These are phyloP conservation scores for Basidiobolus heterosporus DNA, from an alignment of 371 early-diverging fungal species.

Conservation along the genomic window DNA sequence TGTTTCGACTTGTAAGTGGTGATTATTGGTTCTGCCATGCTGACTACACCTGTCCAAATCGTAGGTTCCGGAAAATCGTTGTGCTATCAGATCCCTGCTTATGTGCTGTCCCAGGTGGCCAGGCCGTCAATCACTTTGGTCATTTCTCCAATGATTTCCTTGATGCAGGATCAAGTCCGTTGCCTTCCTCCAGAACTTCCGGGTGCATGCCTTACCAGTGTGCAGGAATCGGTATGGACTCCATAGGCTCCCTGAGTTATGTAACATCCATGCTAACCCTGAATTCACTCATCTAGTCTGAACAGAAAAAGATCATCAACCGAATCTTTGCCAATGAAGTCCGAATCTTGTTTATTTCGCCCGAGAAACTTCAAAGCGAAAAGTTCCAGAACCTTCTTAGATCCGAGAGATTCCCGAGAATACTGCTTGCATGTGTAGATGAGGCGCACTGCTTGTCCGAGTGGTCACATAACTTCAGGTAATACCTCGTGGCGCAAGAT, in stretches of 20 bases:
- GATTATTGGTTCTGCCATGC: too few relatives aligned
- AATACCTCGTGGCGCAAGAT: too few relatives aligned
- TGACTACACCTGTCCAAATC: too few relatives aligned
- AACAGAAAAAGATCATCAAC: too few relatives aligned
- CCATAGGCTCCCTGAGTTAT: constrained; percentile 9
- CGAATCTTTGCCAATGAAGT: constrained; percentile 10
- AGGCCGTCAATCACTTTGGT: constrained; percentile 76
- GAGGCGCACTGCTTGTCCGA: constrained; percentile 96
- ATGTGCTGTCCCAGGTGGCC: constrained; percentile 26
- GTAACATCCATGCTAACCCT: neutral
- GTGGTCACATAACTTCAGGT: constrained; percentile 69
- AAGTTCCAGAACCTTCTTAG: constrained; percentile 23
- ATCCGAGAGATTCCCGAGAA: constrained; percentile 20
- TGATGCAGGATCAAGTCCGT: constrained; percentile 96
- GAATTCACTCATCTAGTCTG: too few relatives aligned
- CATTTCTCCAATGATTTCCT: constrained; percentile 88
- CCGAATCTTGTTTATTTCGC: constrained; percentile 44
- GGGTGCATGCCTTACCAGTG: constrained; percentile 27
- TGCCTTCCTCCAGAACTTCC: constrained; percentile 55
- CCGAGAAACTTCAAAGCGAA: constrained; percentile 36
- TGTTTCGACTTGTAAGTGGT: neutral
- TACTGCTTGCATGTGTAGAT: constrained; percentile 16
- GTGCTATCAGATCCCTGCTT: constrained; percentile 95
- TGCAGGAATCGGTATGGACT: constrained; percentile 34
- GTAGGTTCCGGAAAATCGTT: constrained; percentile 70